These are phyloP conservation scores for Strigomonas galati DNA, from an alignment of 208 protist species.

Conservation along the genomic window DNA sequence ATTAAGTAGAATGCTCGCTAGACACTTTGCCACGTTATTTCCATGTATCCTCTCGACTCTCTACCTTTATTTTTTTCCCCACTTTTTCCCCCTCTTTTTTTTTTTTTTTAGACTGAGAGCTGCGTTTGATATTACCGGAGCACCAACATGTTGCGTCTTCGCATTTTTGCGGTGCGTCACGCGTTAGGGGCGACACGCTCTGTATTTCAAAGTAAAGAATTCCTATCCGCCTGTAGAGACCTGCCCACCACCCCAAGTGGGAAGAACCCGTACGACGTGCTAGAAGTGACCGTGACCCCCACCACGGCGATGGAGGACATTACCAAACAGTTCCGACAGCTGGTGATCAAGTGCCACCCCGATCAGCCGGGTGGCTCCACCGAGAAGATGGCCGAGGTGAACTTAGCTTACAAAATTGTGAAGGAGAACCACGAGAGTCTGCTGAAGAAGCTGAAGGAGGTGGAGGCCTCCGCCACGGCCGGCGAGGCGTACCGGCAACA, in stretches of 20 bases:
- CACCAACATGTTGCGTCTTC: background rate
- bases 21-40: too few species aligned
- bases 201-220: conserved; percentile 82
- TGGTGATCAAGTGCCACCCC: conserved; percentile 86
- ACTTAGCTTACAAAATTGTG: conserved; percentile 85
- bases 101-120: conserved; percentile 11
- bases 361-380: conserved; percentile 86
- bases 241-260: conserved; percentile 80
- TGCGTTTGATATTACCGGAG: background rate
- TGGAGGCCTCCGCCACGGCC: conserved; percentile 48
- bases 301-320: conserved; percentile 77
- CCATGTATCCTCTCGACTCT: background rate
- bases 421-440: conserved; percentile 81
- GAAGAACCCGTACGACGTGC: conserved; percentile 88
- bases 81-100: conserved; percentile 15
- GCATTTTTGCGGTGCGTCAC: background rate
- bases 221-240: conserved; percentile 64
- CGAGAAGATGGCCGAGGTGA: conserved; percentile 89
- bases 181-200: conserved; percentile 18
- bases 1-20: too few species aligned
- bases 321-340: conserved; percentile 80
- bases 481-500: conserved; percentile 63
- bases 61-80: conserved; percentile 8
- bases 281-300: conserved; percentile 74
- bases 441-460: conserved; percentile 62